Evolutionary conservation across 1,284 basidiomycete genomes (phyloP).

Genomic region (Rhizopogon parksii): DNA sequence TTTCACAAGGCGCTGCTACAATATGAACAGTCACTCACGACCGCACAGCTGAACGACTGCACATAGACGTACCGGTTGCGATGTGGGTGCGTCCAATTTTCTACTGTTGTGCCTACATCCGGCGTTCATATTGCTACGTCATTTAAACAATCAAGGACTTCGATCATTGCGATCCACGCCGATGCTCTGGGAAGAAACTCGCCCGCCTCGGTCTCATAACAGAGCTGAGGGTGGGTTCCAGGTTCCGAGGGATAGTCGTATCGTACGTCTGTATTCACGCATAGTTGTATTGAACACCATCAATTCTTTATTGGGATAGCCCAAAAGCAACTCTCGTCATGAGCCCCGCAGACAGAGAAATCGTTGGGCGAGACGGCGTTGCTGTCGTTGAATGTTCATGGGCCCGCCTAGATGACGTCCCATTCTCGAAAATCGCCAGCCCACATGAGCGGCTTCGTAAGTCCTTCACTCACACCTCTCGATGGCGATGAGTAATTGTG

Average conservation of each 20-base stretch:
- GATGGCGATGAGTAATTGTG: not conserved
- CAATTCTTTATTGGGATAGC: slow-evolving; percentile 34
- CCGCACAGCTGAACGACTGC: slow-evolving; percentile 9
- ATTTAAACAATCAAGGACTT: slow-evolving; percentile 65
- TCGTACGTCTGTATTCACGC: slow-evolving; percentile 55
- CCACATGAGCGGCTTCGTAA: slow-evolving; percentile 85
- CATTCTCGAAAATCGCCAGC: slow-evolving; percentile 89
- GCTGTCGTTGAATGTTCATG: slow-evolving; percentile 98
- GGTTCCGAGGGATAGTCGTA: slow-evolving; percentile 88
- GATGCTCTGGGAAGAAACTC: slow-evolving; percentile 94
- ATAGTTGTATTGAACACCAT: not conserved
- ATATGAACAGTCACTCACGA: not conserved
- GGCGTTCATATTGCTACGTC: not conserved
- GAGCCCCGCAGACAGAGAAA: slow-evolving; percentile 80
- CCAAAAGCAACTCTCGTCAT: slow-evolving; percentile 82
- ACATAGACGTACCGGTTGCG: slow-evolving; percentile 66
- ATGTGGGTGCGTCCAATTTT: slow-evolving; percentile 70
- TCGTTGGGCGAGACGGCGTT: slow-evolving; percentile 70
- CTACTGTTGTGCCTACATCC: not conserved
- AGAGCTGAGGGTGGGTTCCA: slow-evolving; percentile 77
- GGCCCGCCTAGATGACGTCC: slow-evolving; percentile 92
- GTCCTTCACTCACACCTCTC: slow-evolving; percentile 22
- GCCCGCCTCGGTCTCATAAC: slow-evolving; percentile 80
- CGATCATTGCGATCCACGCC: slow-evolving; percentile 91
- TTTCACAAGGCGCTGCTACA: not conserved